Conservation (phyloP, 2,329 filamentous ascomycete species). For the Clonostachys chloroleuca region DNA sequence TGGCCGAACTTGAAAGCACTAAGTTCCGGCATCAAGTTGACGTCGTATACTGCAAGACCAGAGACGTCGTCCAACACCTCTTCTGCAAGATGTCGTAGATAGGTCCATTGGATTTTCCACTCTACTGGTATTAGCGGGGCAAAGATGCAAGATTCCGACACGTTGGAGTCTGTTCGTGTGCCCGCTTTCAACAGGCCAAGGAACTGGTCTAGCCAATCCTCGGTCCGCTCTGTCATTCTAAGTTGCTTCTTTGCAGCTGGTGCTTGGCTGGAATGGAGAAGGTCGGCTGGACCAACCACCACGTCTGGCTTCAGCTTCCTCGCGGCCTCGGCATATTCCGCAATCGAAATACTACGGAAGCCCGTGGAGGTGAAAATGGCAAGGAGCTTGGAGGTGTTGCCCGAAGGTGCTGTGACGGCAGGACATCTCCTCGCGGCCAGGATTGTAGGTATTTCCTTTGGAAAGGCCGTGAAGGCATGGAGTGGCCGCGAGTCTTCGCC, state of each 20-base stretch:
- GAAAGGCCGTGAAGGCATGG: conserved; percentile 72
- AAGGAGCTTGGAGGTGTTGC: conserved; percentile 67
- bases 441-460: conserved; percentile 61
- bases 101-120: conserved; percentile 72
- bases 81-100: conserved; percentile 66
- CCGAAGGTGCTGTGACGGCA: conserved; percentile 65
- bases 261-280: conserved; percentile 39
- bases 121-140: conserved; percentile 71
- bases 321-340: conserved; percentile 64
- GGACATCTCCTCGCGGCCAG: conserved; percentile 76
- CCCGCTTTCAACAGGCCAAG: conserved; percentile 31
- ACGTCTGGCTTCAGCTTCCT: conserved; percentile 73
- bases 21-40: conserved; percentile 64
- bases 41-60: conserved; percentile 75
- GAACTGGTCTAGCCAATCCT: conserved; percentile 73
- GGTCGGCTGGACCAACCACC: conserved; percentile 72
- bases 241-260: conserved; percentile 68
- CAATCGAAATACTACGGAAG: conserved; percentile 65
- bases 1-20: conserved; percentile 47
- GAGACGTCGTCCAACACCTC: conserved; percentile 56
- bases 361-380: conserved; percentile 84
- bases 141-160: conserved; percentile 39
- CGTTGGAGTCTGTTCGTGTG: conserved; percentile 15
- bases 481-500: conserved; percentile 48
- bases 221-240: conserved; percentile 83